A percentile compares a stretch with the other conserved stretches of the same genome.
phyloP scores from a whole-genome alignment of 371 early-diverging fungal species.

The Blyttiomyces sp. region DNA sequence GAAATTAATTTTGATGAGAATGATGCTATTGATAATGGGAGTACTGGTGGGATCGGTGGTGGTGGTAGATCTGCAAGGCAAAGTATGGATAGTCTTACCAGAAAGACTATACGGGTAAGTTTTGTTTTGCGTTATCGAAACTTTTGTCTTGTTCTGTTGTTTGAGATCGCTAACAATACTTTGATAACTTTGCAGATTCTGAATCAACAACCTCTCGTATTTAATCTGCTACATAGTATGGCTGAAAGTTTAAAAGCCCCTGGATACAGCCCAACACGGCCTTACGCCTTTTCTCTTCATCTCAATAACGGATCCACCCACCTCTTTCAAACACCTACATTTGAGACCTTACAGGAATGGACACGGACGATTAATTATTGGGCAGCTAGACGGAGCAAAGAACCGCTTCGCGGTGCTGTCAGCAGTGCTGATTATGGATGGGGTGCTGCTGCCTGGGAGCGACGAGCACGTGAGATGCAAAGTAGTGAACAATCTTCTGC shows the following conservation, averaged over 20 bases:
- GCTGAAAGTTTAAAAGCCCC: slow-evolving; percentile 77
- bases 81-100: no score
- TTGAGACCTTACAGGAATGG: slow-evolving; percentile 75
- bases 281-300: slow-evolving; percentile 78
- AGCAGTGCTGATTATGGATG: slow-evolving; percentile 86
- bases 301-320: slow-evolving; percentile 74
- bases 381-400: slow-evolving; percentile 85
- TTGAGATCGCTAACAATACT: no score
- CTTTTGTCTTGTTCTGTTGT: no score
- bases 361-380: slow-evolving; percentile 82
- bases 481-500: neutral
- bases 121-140: no score
- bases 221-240: slow-evolving; percentile 66
- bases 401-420: slow-evolving; percentile 79
- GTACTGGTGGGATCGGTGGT: no score
- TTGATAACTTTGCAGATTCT: no score
- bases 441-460: slow-evolving; percentile 54
- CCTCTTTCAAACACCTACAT: slow-evolving; percentile 73
- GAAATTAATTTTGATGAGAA: slow-evolving; percentile 17
- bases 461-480: slow-evolving; percentile 6
- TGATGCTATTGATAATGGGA: neutral
- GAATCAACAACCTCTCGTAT: slow-evolving; percentile 15
- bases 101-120: no score
- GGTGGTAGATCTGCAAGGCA: no score
- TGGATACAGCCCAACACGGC: slow-evolving; percentile 74